Evolutionary conservation across 2,329 filamentous ascomycete species (phyloP).

Genomic region (Neodidymelliopsis sp.): DNA sequence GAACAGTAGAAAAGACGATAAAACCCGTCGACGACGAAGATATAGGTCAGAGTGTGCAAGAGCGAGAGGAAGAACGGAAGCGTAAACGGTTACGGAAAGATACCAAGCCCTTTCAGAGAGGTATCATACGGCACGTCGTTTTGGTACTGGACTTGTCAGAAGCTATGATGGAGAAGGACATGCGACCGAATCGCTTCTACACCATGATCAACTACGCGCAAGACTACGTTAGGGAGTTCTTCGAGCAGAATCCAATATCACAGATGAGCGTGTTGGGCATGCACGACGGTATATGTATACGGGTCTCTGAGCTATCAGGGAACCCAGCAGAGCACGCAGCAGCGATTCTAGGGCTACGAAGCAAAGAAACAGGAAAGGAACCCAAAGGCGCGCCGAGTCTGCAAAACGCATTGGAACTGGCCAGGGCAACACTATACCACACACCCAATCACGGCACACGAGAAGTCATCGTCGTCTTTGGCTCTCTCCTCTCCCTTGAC

Average conservation of each 20-base stretch:
- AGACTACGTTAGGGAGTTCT: constrained; percentile 92
- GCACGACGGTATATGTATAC: constrained; percentile 86
- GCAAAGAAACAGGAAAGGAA: constrained; percentile 68
- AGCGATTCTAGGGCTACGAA: constrained; percentile 71
- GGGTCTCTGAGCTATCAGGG: constrained; percentile 87
- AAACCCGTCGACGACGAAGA: constrained; percentile 69
- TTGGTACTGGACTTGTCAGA: constrained; percentile 90
- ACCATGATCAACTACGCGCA: constrained; percentile 82
- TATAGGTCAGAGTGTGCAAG: constrained; percentile 74
- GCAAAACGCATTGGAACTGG: constrained; percentile 97
- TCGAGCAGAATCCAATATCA: constrained; percentile 98
- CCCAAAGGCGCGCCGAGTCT: constrained; percentile 64
- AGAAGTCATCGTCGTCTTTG: constrained; percentile 91
- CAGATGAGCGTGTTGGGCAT: constrained; percentile 93
- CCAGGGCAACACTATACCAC: constrained; percentile 88
- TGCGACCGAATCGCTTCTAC: constrained; percentile 85
- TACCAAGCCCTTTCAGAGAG: constrained; percentile 92
- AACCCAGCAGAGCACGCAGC: constrained; percentile 89
- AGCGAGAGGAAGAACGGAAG: constrained; percentile 81
- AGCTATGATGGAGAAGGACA: constrained; percentile 94
- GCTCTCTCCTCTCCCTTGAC: constrained; percentile 87
- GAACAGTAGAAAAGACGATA: constrained; percentile 68
- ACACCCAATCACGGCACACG: constrained; percentile 91
- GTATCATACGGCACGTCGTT: constrained; percentile 96
- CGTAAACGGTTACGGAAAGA: constrained; percentile 82